phyloP scores from a whole-genome alignment of 768 basidiomycete genomes.

The Kwoniella botswanensis region DNA sequence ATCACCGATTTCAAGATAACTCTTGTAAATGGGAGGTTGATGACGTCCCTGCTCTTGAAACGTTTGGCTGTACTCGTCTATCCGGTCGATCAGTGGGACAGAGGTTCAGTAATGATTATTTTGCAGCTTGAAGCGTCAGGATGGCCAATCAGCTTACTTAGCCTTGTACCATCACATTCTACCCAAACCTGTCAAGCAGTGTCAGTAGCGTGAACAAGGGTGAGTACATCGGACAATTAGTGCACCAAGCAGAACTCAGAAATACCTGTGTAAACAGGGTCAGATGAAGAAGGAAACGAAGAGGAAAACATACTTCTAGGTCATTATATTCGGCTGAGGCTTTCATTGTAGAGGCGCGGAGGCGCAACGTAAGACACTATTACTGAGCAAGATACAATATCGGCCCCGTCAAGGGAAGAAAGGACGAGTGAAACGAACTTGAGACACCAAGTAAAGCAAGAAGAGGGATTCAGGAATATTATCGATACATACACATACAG shows the following conservation, averaged over 20 bases:
- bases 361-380: neutral
- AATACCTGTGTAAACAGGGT: neutral
- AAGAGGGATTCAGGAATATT: no score
- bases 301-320: slow-evolving; percentile 11
- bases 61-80: slow-evolving; percentile 4
- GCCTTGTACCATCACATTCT: slow-evolving; percentile 1
- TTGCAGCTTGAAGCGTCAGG: no score
- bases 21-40: slow-evolving; percentile 6
- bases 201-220: neutral
- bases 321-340: neutral
- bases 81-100: neutral
- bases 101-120: neutral
- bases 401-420: neutral
- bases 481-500: no score
- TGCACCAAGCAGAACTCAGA: neutral
- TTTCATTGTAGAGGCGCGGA: neutral
- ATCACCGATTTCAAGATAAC: slow-evolving; percentile 6
- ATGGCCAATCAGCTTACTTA: slow-evolving; percentile 7
- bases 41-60: neutral
- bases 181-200: slow-evolving; percentile 11
- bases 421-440: neutral
- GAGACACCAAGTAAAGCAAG: neutral
- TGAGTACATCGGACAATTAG: neutral
- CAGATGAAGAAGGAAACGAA: neutral
- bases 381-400: neutral